Conservation (phyloP, 768 basidiomycete genomes). For the Astraeus odoratus region DNA sequence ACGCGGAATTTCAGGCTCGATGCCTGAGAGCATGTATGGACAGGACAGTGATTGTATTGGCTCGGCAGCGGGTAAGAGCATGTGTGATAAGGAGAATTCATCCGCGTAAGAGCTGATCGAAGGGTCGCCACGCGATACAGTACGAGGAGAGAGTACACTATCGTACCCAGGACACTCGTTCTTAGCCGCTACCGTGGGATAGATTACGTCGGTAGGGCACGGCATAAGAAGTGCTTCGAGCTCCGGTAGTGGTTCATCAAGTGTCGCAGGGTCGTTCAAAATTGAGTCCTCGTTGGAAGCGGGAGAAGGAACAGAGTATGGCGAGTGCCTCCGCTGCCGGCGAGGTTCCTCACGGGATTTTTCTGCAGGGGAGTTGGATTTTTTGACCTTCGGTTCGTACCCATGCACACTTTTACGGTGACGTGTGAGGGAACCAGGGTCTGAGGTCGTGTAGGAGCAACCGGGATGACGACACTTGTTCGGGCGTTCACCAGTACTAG, state of each 20-base stretch:
- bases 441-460: slow-evolving; percentile 18
- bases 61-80: background rate
- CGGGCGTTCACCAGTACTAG: slow-evolving; percentile 18
- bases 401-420: slow-evolving; percentile 20
- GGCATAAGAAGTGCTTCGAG: background rate
- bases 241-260: background rate
- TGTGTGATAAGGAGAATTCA: background rate
- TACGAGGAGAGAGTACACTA: background rate
- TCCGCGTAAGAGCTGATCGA: background rate
- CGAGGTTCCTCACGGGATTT: background rate
- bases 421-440: slow-evolving; percentile 21
- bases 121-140: background rate
- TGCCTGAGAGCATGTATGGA: background rate
- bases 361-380: background rate
- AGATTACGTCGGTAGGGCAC: background rate
- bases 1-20: background rate
- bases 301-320: background rate
- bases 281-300: background rate
- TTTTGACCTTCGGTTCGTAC: slow-evolving; percentile 11
- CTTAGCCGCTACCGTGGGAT: background rate
- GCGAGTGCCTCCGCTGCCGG: background rate
- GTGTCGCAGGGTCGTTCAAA: background rate
- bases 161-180: background rate
- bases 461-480: slow-evolving; percentile 10
- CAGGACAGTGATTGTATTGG: background rate